Percentiles rank a stretch among this genome's conserved stretches.
phyloP scores from a whole-genome alignment of 1,284 basidiomycete genomes.

The Irpex lacteus region DNA sequence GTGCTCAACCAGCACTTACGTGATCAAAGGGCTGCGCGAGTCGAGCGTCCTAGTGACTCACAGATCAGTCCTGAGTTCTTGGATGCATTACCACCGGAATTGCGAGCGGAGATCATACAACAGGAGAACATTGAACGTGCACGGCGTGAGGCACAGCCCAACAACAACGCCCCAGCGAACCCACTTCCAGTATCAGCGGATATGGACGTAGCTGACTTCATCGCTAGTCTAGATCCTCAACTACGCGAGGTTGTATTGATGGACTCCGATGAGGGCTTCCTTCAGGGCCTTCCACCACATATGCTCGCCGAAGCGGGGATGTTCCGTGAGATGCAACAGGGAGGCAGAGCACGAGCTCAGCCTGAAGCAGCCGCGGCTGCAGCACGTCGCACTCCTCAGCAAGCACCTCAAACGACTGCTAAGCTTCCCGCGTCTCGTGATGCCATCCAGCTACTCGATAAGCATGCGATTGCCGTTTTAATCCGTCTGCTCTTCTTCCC shows the following conservation, averaged over 20 bases:
- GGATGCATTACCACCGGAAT: conserved; percentile 93
- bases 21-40: conserved; percentile 77
- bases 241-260: conserved; percentile 85
- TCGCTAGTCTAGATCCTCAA: conserved; percentile 83
- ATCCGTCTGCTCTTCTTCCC: conserved; percentile 97
- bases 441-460: conserved; percentile 93
- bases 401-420: conserved; percentile 34
- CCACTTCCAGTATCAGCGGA: conserved; percentile 55
- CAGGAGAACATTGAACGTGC: conserved; percentile 87
- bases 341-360: conserved; percentile 20
- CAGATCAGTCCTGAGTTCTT: conserved; percentile 95
- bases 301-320: conserved; percentile 80
- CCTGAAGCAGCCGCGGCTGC: conserved; percentile 36
- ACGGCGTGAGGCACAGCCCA: conserved; percentile 52
- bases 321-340: conserved; percentile 48
- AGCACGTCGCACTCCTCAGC: conserved; percentile 24
- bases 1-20: conserved; percentile 97
- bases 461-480: conserved; percentile 84
- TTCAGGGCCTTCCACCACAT: conserved; percentile 76
- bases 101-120: conserved; percentile 95
- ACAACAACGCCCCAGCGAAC: conserved; percentile 32
- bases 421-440: conserved; percentile 68
- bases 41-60: conserved; percentile 75
- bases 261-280: conserved; percentile 83
- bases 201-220: conserved; percentile 84